A percentile compares a stretch with the other conserved stretches of the same genome.
Evolutionary conservation across 177 flowering plant species (phyloP).

Genomic region (Vitis hybrid): DNA sequence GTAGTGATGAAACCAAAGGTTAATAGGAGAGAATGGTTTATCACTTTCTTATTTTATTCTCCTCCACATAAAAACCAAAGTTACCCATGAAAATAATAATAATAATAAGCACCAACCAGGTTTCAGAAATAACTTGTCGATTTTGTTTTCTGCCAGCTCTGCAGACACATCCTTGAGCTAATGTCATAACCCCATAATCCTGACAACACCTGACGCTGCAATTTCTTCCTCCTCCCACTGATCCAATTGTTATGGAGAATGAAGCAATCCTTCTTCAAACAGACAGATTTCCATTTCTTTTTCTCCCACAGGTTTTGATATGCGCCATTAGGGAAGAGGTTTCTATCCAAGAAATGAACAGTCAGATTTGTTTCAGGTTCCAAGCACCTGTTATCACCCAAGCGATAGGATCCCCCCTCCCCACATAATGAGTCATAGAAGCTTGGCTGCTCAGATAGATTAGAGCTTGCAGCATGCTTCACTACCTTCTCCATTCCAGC

Average conservation of each 20-base stretch:
- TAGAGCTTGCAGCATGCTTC: conserved; percentile 77
- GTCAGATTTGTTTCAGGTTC: conserved; percentile 81
- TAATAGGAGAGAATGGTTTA: not conserved
- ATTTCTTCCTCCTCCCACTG: conserved; percentile 74
- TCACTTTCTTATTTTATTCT: not conserved
- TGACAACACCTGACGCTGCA: conserved; percentile 71
- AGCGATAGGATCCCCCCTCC: conserved; percentile 64
- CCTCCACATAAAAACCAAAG: conserved; percentile 15
- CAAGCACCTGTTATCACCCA: conserved; percentile 62
- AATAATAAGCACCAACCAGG: not conserved
- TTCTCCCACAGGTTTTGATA: conserved; percentile 74
- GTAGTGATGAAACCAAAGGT: conserved; percentile 18
- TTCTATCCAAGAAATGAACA: conserved; percentile 71
- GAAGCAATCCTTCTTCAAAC: conserved; percentile 61
- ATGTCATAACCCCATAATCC: conserved; percentile 85
- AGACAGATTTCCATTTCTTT: conserved; percentile 49
- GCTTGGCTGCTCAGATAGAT: conserved; percentile 93
- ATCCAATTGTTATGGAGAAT: conserved; percentile 92
- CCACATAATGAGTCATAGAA: conserved; percentile 93
- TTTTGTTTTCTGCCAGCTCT: conserved; percentile 39
- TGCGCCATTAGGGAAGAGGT: conserved; percentile 91
- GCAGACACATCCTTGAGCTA: conserved; percentile 69
- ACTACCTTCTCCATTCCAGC: conserved; percentile 84
- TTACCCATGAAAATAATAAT: not conserved
- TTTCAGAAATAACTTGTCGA: conserved; percentile 22